Evolutionary conservation across 2,329 filamentous ascomycete genomes (phyloP), one percentile per base, ranked within the genome.

Genomic region (Aspergillus terreus): DNA sequence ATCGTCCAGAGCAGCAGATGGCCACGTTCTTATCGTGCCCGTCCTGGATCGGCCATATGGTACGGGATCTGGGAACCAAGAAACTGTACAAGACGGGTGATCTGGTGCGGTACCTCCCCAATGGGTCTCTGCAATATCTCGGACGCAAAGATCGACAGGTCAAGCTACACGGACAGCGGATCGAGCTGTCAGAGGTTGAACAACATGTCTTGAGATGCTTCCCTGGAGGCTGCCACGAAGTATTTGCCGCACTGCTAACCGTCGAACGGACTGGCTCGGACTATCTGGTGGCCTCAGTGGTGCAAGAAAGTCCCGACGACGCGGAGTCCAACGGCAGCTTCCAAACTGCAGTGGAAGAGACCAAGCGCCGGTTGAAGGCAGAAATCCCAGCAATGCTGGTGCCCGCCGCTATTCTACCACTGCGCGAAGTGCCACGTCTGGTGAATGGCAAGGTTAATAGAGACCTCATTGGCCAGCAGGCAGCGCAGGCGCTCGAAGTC

Each of bases 101-200:
- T 42, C 35, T 63, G 17, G 56, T 56, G 6, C 47, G 53, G 5
- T 46, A 47, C n/a, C n/a, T 38, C 14, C 59, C 63, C 6, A 67
- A 72, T 50, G 70, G 46, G 1, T 67, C 11, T 64, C 61, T 11
- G 58, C 70, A 50, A 44, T 65, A 53, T 40, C 15, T 82, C 10
- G 81, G 82, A 1, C 75, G 84, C 32, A 86, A 66, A 19, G 53
- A 50, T 33, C 49, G 41, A 14, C 49, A 52, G 47, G 47, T 55
- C 40, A 55, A 55, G 38, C 66, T 85, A 15, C 72, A 74, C 3
- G 86, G 86, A 19, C 82, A 79, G 57, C 71, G 83, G 41, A 78
- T 84, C 41, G 86, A 82, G 67, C 73, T 82, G 50, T 72, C 65
- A 35, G 75, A 72, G 59, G 72, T 73, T 46, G 77, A 68, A 60